Evolutionary conservation across 225 moss, liverwort and hornwort species (phyloP), one percentile per base, ranked within the genome.

Genomic region (Marchantia paleacea): DNA sequence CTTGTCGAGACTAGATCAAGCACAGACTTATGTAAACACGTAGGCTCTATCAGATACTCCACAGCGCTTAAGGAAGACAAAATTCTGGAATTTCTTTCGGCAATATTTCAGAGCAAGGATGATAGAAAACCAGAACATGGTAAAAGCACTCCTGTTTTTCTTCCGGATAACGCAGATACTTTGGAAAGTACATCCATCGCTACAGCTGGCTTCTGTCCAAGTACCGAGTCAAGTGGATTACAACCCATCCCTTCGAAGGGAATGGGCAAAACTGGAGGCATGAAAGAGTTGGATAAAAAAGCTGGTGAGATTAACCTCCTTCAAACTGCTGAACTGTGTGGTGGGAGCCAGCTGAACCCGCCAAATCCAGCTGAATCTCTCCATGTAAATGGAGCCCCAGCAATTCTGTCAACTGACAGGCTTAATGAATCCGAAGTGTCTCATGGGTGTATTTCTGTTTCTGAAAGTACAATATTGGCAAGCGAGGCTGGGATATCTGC

Each of bases 401-500:
- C 9, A 12, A 15, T 20, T 19, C 39, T 76, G 10, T 60, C 58
- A 58, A 16, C 1, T 20, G 29, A 61, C 4, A 20, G 57, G 61
- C 39, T 7, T 13, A 76, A 8, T 9, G 47, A 11, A 26, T 47
- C 15, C 13, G 39, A 18, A 61, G 20, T 8, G 29, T 62, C n/a
- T 31, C 22, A 62, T n/a, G 29, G 31, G 58, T 11, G 18, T 31
- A 68, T 39, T 69, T 39, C 84, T 78, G 68, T 60, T 47, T 75
- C 78, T 55, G 60, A 39, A 24, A 64, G 49, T 79, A 73, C 67
- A 70, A 39, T 81, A 58, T 57, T 49, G 51, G 80, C 68, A 60
- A 49, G 65, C 67, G 76, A 82, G 48, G 67, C 24, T 78, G 48
- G 16, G 67, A 4, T 73, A 19, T 60, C 73, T 53, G 60, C 81